Evolutionary conservation across 495 filamentous ascomycete species (phyloP).

Genomic region (Penicillium dipodomyicola): DNA sequence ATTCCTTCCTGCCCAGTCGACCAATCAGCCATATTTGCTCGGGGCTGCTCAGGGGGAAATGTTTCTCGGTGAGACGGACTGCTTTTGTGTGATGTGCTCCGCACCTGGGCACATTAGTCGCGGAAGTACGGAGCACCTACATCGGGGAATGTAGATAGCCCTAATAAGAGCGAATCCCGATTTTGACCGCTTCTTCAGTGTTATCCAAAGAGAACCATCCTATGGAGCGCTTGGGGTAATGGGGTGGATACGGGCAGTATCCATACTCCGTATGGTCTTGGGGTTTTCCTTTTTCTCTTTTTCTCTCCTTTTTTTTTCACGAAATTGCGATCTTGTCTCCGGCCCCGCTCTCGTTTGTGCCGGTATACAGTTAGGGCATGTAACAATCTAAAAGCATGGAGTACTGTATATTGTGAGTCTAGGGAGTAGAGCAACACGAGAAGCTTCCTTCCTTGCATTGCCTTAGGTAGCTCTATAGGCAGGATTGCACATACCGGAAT

Average conservation of each 20-base stretch:
- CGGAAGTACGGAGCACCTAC: background rate
- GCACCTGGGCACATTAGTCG: background rate
- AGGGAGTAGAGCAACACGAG: background rate
- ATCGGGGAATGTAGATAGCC: background rate
- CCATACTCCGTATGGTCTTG: background rate
- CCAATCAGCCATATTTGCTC: background rate
- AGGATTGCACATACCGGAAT: background rate
- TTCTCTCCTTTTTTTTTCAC: background rate
- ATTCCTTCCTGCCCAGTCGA: background rate
- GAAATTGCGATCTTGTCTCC: background rate
- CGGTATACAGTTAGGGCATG: background rate
- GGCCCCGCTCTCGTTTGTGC: slow-evolving; percentile 16
- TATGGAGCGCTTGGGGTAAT: background rate
- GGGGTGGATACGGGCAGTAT: background rate
- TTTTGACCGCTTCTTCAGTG: slow-evolving; percentile 17
- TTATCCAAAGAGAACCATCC: background rate
- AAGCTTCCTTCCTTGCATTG: slow-evolving; percentile 13
- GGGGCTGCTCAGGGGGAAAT: background rate
- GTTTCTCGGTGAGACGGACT: background rate
- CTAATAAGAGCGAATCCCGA: slow-evolving; percentile 1
- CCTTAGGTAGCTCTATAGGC: background rate
- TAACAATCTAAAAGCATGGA: background rate
- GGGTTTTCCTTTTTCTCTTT: background rate
- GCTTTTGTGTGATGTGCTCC: background rate
- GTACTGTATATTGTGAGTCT: background rate